Base-by-base conservation (phyloP, 2,329 filamentous ascomycete species). In the Sporothrix humicola region DNA sequence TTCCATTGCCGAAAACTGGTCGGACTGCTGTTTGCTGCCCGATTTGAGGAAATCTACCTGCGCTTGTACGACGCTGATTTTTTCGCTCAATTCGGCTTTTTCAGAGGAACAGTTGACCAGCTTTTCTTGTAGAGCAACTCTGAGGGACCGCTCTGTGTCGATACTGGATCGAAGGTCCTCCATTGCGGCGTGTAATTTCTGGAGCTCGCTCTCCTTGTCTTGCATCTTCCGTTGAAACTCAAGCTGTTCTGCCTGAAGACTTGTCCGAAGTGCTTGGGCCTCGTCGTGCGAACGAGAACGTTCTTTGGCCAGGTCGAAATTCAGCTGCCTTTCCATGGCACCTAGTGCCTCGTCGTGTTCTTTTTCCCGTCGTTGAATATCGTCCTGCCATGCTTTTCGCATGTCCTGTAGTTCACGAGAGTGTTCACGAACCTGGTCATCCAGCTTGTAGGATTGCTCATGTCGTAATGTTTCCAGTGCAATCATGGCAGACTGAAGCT, bases 21-120 rank as follows among this genome's bases (percentile, higher is more conserved):
- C 89, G 0, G 94, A 96, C 78, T 98, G 94, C 15, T 94, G 92
- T 81, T 97, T 93, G 81, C 90, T 94, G 78, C 94, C 94, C 0
- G 93, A 96, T 80, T 98, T 94, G 20, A 98, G 88, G 79, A 97
- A 97, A 76, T 95, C 91, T 73, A 97, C 92, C 77, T 95, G 93
- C 1, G 93, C 93, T 77, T 91, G 89, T 76, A 97, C 87, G 2
- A 91, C 92, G 76, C 91, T 90, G 76, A 93, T 90, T 31, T 92
- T 90, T 50, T 90, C 91, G 77, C 97, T 93, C 12, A 97, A 85
- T 0, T 88, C 88, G 12, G 90, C 85, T 73, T 89, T 90, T 56
- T 89, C 88, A 9, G 86, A 85, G 3, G 89, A 87, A 8, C 89
- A 84, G 54, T 91, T 89, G 3, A 87, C 84, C 20, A 93, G 82